Base-by-base conservation (phyloP, 176 grass and related monocot species). In the Tillandsia leiboldiana region DNA sequence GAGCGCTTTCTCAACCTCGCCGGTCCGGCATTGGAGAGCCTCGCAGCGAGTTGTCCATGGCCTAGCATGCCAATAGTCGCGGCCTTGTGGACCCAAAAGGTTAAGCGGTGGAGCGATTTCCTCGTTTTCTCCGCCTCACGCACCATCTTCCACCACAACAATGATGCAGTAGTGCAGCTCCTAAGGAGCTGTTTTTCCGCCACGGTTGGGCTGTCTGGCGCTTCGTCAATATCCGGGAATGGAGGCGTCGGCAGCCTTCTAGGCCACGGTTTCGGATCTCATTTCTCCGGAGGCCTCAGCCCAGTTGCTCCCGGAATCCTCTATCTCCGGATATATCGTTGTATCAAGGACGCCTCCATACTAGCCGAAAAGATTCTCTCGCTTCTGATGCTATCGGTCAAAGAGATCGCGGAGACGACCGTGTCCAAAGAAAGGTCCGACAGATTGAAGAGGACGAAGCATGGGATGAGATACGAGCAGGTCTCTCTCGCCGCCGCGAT, bases 11-110 rank as follows among this genome's bases (percentile, higher is more conserved):
- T 96, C 70, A 92, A 96, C 79, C 86, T 96, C 49, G 92, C 88
- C 50, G 92, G 92, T 77, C 92, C 92, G 51, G 86, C 92, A 68
- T 65, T 96, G 63, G 92, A 96, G 83, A 96, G 83, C 76, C 92
- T 96, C 51, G 88, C 92, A 15, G 92, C 86, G 65, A 96, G 92
- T 75, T 96, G 92, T 76, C 92, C 92, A 12, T 96, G 92, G 92
- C 92, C 92, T 72, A 96, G 92, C 79, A 96, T 96, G 92, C 79
- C 92, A 4, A 96, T 96, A 53, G 92, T 96, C n/a, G 71, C 92
- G 49, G 83, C 92, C 53, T 73, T 96, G 47, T 96, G 92, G 92
- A 87, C 88, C 64, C 88, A 96, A 49, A 96, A 96, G 83, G 92
- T 96, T 75, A 96, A 89, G 83, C 71, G 92, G 18, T 96, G 92